Conservation (phyloP, 2,329 filamentous ascomycete genomes). For the Sclerotinia spermophila region DNA sequence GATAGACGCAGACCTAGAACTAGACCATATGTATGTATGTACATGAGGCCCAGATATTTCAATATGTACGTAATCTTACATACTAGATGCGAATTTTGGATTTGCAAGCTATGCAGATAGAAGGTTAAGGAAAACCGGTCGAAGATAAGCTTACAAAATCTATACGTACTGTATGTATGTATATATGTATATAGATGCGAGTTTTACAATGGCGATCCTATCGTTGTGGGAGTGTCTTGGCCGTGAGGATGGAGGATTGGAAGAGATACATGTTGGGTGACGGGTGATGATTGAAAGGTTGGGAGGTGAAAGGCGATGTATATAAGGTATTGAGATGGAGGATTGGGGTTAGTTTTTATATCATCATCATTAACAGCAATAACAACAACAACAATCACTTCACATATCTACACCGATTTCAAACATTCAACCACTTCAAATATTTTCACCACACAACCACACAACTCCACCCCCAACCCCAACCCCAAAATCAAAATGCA, state of each 20-base stretch:
- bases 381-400: neutral
- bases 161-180: no score
- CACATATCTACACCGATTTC: neutral
- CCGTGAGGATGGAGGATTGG: neutral
- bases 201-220: neutral
- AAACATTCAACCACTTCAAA: no score
- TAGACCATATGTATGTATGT: no score
- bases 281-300: neutral
- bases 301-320: neutral
- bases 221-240: neutral
- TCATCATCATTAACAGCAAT: neutral
- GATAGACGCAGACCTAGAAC: no score
- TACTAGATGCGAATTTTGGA: no score
- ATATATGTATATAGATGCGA: no score
- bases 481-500: slow-evolving; percentile 3
- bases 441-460: neutral
- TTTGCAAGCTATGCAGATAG: no score
- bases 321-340: neutral
- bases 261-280: neutral
- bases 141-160: no score
- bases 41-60: no score
- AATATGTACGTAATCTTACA: no score
- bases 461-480: neutral
- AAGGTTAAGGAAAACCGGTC: no score
- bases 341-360: neutral